Percentiles rank a stretch among this genome's conserved stretches.
Evolutionary conservation across 306 rosid genomes (phyloP).

Genomic region (Sesbania bispinosa): DNA sequence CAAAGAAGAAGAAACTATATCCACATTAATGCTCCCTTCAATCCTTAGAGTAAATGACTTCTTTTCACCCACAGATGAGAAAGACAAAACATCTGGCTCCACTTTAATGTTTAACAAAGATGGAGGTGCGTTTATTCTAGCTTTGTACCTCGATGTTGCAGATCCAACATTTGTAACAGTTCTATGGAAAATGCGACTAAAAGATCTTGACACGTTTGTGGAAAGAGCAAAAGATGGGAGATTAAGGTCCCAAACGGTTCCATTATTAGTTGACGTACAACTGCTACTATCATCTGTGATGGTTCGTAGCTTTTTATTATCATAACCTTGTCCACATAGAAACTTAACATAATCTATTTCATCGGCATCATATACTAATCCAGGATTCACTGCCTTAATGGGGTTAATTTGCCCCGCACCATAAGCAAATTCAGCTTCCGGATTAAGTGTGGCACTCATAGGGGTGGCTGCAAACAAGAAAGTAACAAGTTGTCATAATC

Average conservation of each 20-base stretch:
- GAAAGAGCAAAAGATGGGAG: too few species aligned
- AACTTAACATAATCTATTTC: not conserved
- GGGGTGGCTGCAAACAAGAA: constrained; percentile 7
- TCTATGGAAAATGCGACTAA: too few species aligned
- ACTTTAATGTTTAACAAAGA: too few species aligned
- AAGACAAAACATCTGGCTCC: too few species aligned
- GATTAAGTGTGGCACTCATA: constrained; percentile 19
- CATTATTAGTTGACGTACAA: not conserved
- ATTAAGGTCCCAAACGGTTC: not conserved
- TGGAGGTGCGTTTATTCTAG: too few species aligned
- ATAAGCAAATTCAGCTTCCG: constrained; percentile 36
- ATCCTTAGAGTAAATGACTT: too few species aligned
- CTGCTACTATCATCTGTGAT: not conserved
- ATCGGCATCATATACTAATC: not conserved
- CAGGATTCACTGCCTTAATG: not conserved
- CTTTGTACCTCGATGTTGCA: too few species aligned
- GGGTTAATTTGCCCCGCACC: not conserved
- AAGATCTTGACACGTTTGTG: too few species aligned
- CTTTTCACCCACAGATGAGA: too few species aligned
- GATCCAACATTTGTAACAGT: too few species aligned
- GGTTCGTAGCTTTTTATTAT: not conserved
- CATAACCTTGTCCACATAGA: not conserved
- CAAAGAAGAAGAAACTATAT: too few species aligned
- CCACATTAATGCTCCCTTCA: too few species aligned
- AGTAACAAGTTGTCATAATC: not conserved